Base-by-base conservation (phyloP, 2,329 filamentous ascomycete genomes). In the Chrysoporthe deuterocubensis region DNA sequence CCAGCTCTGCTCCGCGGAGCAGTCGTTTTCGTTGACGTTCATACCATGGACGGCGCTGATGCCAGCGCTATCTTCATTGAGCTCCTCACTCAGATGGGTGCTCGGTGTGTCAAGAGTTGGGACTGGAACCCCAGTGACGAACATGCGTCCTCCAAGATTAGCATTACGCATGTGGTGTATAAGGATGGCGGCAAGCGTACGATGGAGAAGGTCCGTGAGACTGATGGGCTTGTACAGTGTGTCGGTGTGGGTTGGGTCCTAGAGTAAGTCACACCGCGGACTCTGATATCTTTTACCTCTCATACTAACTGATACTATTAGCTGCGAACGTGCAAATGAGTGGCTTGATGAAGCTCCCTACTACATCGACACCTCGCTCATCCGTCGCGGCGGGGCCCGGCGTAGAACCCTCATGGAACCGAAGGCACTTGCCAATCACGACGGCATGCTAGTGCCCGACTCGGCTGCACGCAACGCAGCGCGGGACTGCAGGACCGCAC, bases 181-280 rank as follows among this genome's bases (percentile, higher is more conserved):
- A 97, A 97, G 77, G 94, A 97, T 75, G 94, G 94, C 58, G 89
- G 89, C 54, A 90, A 90, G 74, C 85, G 90, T 37, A 97, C 93
- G 0, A 79, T 97, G 71, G 90, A 96, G 75, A 96, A 94, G 79
- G 90, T 95, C 7, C 85, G 89, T 67, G 86, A 90, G 73, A 89
- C 87, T 50, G 85, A 87, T 16, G 92, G 92, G 6, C 83, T 92
- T 42, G 92, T 97, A 48, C 89, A 92, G 73, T 96, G 93, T 79
- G 93, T 97, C 66, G 93, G 93, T 62, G 91, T 96, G 59, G 90
- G 89, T 71, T 97, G 93, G 93, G 91, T 96, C 65, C 85, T 97
- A 71, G 93, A 97, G 90, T 93, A 87, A 86, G 90, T 87, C 42
- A 2, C 16, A 8, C 2, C 14, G 4, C 2, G 21, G 37, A 37